Base-by-base conservation (phyloP, 1,284 basidiomycete species). In the Puccinia brachypodii region DNA sequence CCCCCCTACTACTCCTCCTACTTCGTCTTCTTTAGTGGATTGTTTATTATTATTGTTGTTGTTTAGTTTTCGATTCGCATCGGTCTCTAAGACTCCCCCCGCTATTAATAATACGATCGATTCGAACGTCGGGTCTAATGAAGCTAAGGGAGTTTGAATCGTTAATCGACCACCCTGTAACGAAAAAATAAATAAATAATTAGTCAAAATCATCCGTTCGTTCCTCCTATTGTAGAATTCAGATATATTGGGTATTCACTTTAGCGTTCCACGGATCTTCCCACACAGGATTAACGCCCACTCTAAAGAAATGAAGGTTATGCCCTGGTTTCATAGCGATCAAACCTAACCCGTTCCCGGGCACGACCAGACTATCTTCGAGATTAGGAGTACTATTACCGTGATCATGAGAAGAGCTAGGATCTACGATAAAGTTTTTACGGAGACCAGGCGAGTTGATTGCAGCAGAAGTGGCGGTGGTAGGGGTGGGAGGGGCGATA, bases 261-360 rank as follows among this genome's bases (percentile, higher is more conserved):
- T 80, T 80, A 13, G 69, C 31, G 40, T 80, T 80, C 77, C 77
- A 80, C 6, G 77, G 77, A 42, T 80, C 77, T 73, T 80, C 77
- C 77, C 77, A 80, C 9, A 80, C 77, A 4, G 77, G 77, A 62
- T 72, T 72, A 1, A 80, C 77, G 3, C 68, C 77, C 19, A 80
- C 77, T 40, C 69, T 56, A 28, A 80, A 80, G 56, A 80, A 80
- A 40, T 80, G 77, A 3, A 80, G 50, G 40, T 80, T 80, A 3
- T 80, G 77, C 13, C 58, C 64, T 19, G 77, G 50, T 40, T 72
- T 80, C 64, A 80, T 71, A 8, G 47, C 68, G 50, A 80, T 62
- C 25, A 80, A 62, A 16, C 77, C 77, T 1, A 80, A 28, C 13
- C 77, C 77, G 58, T 62, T 58, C 3, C 77, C 77, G 13, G 77